These are phyloP conservation scores for Adenanthera pavonina DNA, from an alignment of 306 rosid genomes.

Conservation along the genomic window DNA sequence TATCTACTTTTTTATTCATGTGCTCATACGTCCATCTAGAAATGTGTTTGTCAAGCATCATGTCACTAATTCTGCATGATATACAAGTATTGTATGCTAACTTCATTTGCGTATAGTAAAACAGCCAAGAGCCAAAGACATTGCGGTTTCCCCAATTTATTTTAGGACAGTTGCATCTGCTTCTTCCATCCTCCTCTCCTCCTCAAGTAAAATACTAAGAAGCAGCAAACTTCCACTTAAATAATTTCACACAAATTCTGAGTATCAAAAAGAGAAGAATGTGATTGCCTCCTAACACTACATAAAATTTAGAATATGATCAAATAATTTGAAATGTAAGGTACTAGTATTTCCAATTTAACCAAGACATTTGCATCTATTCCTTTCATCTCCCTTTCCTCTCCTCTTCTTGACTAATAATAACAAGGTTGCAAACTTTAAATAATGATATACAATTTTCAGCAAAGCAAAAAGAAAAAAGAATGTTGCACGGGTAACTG, in stretches of 20 bases:
- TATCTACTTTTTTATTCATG: not conserved
- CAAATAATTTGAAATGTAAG: not conserved
- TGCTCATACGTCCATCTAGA: not conserved
- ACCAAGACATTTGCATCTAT: not conserved
- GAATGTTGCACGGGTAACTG: not conserved
- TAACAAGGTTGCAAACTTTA: not conserved
- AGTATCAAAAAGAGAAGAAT: not conserved
- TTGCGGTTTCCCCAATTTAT: conserved; percentile 20
- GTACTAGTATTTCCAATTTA: not conserved
- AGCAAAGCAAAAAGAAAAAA: not conserved
- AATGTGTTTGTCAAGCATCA: conserved; percentile 21
- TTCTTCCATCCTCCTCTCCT: not conserved
- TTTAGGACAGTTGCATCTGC: not conserved
- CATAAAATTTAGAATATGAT: not conserved
- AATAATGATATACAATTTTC: not conserved
- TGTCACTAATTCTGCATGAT: not conserved
- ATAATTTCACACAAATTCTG: not conserved
- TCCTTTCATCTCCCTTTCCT: conserved; percentile 2
- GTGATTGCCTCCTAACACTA: not conserved
- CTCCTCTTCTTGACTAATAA: conserved; percentile 1
- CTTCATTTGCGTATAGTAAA: conserved; percentile 27
- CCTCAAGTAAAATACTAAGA: not conserved
- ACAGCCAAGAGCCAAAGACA: conserved; percentile 16
- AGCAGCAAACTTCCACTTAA: conserved; percentile 4
- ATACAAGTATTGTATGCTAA: conserved; percentile 9